Evolutionary conservation across 345 rosid species (phyloP), one percentile per base, ranked within the genome.

Genomic region (Turnera subulata): DNA sequence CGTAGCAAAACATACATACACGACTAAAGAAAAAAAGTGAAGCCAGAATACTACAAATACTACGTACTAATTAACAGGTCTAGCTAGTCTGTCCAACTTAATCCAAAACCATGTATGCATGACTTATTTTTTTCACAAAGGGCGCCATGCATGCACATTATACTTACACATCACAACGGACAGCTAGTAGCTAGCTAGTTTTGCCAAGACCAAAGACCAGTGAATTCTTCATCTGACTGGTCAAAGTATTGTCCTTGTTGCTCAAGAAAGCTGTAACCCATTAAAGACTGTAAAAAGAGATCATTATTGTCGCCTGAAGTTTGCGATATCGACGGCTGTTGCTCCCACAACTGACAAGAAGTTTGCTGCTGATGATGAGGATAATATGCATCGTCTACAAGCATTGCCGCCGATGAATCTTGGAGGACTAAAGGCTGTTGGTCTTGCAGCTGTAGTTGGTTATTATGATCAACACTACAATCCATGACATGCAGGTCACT

Each of bases 161-260:
- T 29, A 8, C 4, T 29, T 4, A 29, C n/a, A n/a, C n/a, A n/a
- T n/a, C n/a, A 29, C 8, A 29, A 29, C 8, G 35, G 35, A 10
- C 1, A 20, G 17, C 16, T 15, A 47, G 0, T 15, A 29, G 18
- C 19, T 17, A 14, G 6, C 25, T 59, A 59, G 49, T 53, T 26
- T 19, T 54, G 18, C 65, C 71, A 67, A 2, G 60, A 37, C 71
- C 71, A 67, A 26, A 53, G 65, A 43, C 25, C 25, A 13, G 47
- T 47, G 52, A 52, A 57, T 11, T n/a, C 51, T 23, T 49, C 46
- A 20, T 58, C 33, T 17, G 1, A 19, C 9, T 20, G 1, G 7
- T 35, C 57, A 5, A 15, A 10, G 16, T 29, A 11, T 0, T 52
- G 46, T 18, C 19, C 44, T 11, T 32, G 55, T 14, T 43, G 37